phyloP scores from a whole-genome alignment of 148 eudicot species.

The Nepenthes mirabilis region DNA sequence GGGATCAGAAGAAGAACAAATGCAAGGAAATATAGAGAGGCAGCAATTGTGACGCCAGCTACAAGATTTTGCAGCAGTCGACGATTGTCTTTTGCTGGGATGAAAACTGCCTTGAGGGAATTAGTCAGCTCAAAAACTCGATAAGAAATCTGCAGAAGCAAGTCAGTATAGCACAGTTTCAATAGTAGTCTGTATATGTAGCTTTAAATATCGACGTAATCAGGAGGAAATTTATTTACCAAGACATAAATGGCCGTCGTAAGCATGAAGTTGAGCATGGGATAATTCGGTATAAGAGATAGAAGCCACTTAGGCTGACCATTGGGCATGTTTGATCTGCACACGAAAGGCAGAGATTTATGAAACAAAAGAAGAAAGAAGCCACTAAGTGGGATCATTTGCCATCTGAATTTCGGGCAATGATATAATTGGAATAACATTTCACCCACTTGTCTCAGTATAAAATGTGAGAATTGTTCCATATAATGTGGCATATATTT shows the following conservation, averaged over 20 bases:
- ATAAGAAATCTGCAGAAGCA: conserved; percentile 54
- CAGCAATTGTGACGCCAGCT: conserved; percentile 69
- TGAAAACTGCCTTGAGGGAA: conserved; percentile 57
- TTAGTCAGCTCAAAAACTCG: conserved; percentile 88
- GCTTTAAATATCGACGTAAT: not conserved
- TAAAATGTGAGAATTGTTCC: too few species aligned
- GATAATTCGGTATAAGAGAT: conserved; percentile 75
- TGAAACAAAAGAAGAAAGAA: not conserved
- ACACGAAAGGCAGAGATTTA: conserved; percentile 6
- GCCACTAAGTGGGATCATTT: not conserved
- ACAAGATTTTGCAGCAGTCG: conserved; percentile 60
- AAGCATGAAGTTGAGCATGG: conserved; percentile 93
- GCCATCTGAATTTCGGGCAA: not conserved
- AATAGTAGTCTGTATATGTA: not conserved
- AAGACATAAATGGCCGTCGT: conserved; percentile 74
- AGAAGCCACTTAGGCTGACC: conserved; percentile 99
- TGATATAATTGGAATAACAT: too few species aligned
- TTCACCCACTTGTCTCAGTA: too few species aligned
- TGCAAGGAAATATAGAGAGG: conserved; percentile 48
- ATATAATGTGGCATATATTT: too few species aligned
- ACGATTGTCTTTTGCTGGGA: conserved; percentile 78
- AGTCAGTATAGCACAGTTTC: not conserved
- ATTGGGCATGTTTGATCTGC: conserved; percentile 77
- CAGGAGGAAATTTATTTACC: conserved; percentile 29
- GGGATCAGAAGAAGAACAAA: conserved; percentile 68